phyloP scores from a whole-genome alignment of 257 asterid species.

The Solanum bulbocastanum region DNA sequence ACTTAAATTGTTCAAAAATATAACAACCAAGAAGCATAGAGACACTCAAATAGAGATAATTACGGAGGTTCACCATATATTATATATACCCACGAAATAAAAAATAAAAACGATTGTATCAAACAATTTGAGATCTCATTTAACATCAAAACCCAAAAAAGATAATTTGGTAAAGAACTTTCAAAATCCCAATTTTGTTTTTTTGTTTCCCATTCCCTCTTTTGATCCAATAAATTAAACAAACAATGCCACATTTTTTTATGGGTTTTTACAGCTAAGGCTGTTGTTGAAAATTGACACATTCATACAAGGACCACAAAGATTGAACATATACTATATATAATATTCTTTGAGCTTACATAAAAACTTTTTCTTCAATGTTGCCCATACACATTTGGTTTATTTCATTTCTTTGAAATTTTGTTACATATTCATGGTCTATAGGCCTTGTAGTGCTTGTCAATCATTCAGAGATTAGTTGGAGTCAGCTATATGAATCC shows the following conservation, averaged over 20 bases:
- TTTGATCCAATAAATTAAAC: constrained; percentile 27
- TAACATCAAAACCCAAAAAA: not conserved
- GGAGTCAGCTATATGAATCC: constrained; percentile 15
- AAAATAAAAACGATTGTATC: not conserved
- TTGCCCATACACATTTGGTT: constrained; percentile 68
- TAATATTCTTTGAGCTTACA: constrained; percentile 47
- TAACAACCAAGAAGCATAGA: not conserved
- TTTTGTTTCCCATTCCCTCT: constrained; percentile 26
- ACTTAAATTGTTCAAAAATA: not conserved
- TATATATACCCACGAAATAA: not conserved
- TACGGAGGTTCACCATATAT: not conserved
- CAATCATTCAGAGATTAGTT: constrained; percentile 19
- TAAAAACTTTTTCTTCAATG: constrained; percentile 24
- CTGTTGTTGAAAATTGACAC: constrained; percentile 55
- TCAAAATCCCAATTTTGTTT: constrained; percentile 19
- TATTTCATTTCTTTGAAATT: constrained; percentile 5
- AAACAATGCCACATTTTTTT: constrained; percentile 76
- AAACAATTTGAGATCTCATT: not conserved
- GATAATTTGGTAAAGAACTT: constrained; percentile 17
- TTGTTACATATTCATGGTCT: constrained; percentile 52
- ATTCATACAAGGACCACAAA: constrained; percentile 66
- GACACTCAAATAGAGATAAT: not conserved
- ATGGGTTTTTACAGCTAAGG: constrained; percentile 81
- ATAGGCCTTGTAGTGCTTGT: constrained; percentile 49
- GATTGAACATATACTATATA: constrained; percentile 42